A percentile compares a stretch with the other conserved stretches of the same genome.
phyloP scores from a whole-genome alignment of 208 protist species.

The Wallacemonas collosoma region DNA sequence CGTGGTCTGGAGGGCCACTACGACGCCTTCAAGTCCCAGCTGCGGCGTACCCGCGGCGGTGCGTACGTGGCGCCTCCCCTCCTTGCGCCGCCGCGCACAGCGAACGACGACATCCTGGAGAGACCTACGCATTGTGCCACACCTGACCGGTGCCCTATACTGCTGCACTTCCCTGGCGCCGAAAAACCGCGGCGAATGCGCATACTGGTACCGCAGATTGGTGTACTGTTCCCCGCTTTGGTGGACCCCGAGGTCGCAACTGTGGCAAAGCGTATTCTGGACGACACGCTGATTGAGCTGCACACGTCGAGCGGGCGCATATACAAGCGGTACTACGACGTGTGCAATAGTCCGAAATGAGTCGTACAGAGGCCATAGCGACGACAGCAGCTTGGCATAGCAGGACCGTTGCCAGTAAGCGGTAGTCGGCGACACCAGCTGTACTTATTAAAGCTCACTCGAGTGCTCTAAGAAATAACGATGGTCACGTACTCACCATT shows the following conservation, averaged over 20 bases:
- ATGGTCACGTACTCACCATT: no score
- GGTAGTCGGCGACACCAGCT: no score
- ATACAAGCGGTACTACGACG: conserved; percentile 15
- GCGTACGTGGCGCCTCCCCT: not conserved
- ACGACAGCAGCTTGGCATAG: no score
- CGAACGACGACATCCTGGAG: not conserved
- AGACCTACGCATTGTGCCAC: not conserved
- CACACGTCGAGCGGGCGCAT: conserved; percentile 8
- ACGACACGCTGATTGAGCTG: not conserved
- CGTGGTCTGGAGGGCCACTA: not conserved
- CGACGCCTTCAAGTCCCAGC: not conserved
- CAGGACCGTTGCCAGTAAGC: no score
- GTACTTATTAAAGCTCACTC: no score
- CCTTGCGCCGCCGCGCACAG: not conserved
- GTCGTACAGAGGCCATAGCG: no score
- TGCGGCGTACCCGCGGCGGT: not conserved
- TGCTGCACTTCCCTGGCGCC: conserved; percentile 5
- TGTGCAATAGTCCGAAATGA: conserved; percentile 5
- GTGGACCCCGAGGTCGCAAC: not conserved
- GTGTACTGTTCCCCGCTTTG: not conserved
- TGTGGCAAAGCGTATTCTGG: not conserved
- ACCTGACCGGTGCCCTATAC: not conserved
- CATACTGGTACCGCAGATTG: not conserved
- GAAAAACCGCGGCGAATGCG: not conserved
- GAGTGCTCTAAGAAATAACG: no score